Percentiles rank a stretch among this genome's conserved stretches.
These are phyloP conservation scores for Penicillium sclerotigenum DNA, from an alignment of 2,329 filamentous ascomycete species.

Conservation along the genomic window DNA sequence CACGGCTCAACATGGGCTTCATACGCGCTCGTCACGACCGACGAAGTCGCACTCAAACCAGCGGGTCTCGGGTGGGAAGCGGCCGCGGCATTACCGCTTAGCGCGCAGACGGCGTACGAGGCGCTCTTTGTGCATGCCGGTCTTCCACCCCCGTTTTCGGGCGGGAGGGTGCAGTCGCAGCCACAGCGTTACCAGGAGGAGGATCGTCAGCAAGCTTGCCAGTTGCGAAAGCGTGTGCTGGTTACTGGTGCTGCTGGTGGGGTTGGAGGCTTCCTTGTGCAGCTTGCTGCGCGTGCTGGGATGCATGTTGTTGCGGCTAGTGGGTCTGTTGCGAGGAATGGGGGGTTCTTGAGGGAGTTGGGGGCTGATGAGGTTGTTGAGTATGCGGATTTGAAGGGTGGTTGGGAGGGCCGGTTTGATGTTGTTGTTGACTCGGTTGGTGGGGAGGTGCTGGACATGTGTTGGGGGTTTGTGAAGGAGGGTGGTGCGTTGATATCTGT, in stretches of 20 bases:
- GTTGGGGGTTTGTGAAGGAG: slow-evolving; percentile 22
- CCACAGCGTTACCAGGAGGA: background rate
- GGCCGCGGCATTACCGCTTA: slow-evolving; percentile 29
- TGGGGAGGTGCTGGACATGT: slow-evolving; percentile 18
- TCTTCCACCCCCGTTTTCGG: slow-evolving; percentile 6
- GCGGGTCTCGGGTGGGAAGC: slow-evolving; percentile 17
- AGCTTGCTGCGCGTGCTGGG: slow-evolving; percentile 36
- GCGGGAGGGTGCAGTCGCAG: background rate
- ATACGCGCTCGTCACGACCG: slow-evolving; percentile 21
- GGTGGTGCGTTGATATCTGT: slow-evolving; percentile 25
- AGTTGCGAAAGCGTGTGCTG: slow-evolving; percentile 21
- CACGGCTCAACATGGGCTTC: slow-evolving; percentile 28
- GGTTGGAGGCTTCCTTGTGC: slow-evolving; percentile 39
- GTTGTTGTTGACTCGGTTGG: slow-evolving; percentile 30
- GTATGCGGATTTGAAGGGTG: slow-evolving; percentile 25
- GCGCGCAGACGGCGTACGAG: slow-evolving; percentile 32
- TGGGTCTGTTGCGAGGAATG: slow-evolving; percentile 36
- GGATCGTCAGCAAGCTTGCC: background rate
- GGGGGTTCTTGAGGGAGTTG: slow-evolving; percentile 32
- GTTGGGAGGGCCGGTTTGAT: slow-evolving; percentile 14
- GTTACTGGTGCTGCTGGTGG: slow-evolving; percentile 41
- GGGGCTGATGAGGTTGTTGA: slow-evolving; percentile 42
- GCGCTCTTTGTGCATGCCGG: slow-evolving; percentile 31
- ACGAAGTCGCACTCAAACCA: slow-evolving; percentile 28
- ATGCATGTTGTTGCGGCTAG: slow-evolving; percentile 34